A percentile compares a stretch with the other conserved stretches of the same genome.
Conservation (phyloP, 495 filamentous ascomycete genomes). For the Chaetomium cochliodes region DNA sequence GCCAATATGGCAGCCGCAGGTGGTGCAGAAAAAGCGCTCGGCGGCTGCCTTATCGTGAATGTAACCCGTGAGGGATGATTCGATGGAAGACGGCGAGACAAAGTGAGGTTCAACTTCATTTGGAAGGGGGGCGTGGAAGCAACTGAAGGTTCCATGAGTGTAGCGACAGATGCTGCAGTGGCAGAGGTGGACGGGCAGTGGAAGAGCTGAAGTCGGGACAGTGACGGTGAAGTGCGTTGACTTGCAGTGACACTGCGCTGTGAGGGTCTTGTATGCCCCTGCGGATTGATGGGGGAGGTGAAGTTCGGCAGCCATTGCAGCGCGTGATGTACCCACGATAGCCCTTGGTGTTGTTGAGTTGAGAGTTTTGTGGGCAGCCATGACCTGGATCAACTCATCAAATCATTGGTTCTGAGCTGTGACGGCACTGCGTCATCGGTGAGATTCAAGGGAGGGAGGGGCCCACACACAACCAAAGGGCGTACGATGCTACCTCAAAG, state of each 20-base stretch:
- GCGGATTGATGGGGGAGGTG: constrained; percentile 16
- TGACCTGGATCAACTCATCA: too few relatives aligned
- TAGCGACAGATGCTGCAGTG: constrained; percentile 64
- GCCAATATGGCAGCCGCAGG: constrained; percentile 64
- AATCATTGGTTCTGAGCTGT: too few relatives aligned
- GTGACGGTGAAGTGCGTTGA: constrained; percentile 38
- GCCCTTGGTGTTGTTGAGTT: background rate
- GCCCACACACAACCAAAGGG: too few relatives aligned
- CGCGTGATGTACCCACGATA: background rate
- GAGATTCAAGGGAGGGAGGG: too few relatives aligned
- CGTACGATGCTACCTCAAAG: too few relatives aligned
- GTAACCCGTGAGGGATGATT: constrained; percentile 50
- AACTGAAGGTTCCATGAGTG: constrained; percentile 56
- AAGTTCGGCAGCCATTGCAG: constrained; percentile 5
- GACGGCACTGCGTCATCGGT: too few relatives aligned
- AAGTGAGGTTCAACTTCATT: constrained; percentile 30
- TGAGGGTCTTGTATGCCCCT: constrained; percentile 30
- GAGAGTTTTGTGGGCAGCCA: background rate
- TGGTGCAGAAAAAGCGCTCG: constrained; percentile 64
- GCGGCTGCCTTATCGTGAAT: constrained; percentile 41
- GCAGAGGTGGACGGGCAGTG: constrained; percentile 53
- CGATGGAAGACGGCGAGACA: constrained; percentile 38
- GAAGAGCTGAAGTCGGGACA: constrained; percentile 36
- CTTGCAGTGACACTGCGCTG: constrained; percentile 45
- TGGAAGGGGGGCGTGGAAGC: constrained; percentile 51